These are phyloP conservation scores for Solanum virginianum DNA, from an alignment of 257 asterid genomes.

Conservation along the genomic window DNA sequence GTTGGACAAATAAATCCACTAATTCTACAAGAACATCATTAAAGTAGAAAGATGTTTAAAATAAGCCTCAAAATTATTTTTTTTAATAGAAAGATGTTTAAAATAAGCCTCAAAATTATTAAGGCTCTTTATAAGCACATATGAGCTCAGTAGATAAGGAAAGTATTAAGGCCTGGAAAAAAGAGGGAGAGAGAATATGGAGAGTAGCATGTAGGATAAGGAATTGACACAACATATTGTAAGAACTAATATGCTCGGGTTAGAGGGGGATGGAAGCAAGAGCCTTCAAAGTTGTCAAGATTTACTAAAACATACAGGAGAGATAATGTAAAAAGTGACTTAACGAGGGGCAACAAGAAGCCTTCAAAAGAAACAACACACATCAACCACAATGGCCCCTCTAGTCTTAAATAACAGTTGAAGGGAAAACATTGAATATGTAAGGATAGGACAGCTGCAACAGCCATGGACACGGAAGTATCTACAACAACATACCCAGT, in stretches of 20 bases:
- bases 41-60: neutral
- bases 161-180: neutral
- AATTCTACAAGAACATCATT: neutral
- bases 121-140: neutral
- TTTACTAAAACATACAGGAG: neutral
- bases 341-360: neutral
- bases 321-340: neutral
- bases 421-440: neutral
- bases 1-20: neutral
- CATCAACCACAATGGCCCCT: neutral
- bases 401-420: neutral
- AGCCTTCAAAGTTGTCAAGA: neutral
- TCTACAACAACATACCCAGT: neutral
- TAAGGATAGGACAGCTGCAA: neutral
- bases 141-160: neutral
- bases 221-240: neutral
- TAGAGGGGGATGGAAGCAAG: neutral
- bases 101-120: neutral
- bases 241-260: neutral
- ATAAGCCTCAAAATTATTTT: neutral
- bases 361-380: neutral
- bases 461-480: neutral
- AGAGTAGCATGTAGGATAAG: neutral
- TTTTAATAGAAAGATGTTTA: neutral
- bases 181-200: neutral